These are phyloP conservation scores for Alternaria sp. DNA, from an alignment of 2,329 filamentous ascomycete genomes.

Conservation along the genomic window DNA sequence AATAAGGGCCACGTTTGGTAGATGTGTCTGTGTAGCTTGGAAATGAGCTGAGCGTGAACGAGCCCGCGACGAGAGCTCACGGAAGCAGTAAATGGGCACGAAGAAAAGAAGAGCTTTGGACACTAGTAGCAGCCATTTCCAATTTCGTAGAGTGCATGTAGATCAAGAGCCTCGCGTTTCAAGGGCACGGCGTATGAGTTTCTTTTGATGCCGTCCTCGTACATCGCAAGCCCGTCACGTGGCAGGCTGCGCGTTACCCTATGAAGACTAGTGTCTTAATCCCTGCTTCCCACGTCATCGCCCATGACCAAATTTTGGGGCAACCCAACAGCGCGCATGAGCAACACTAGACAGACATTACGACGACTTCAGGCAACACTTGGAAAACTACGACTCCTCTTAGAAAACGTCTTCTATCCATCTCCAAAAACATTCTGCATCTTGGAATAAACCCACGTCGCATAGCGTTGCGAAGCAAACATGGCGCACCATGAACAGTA, in stretches of 20 bases:
- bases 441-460: background rate
- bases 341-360: background rate
- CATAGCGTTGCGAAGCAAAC: background rate
- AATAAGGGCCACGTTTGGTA: constrained; percentile 18
- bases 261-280: background rate
- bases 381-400: too few relatives aligned
- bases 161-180: too few relatives aligned
- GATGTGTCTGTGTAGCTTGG: too few relatives aligned
- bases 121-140: too few relatives aligned
- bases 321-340: constrained; percentile 1
- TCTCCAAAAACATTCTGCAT: background rate
- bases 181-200: too few relatives aligned
- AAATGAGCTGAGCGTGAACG: background rate
- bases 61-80: too few relatives aligned
- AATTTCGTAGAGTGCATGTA: too few relatives aligned
- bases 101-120: too few relatives aligned
- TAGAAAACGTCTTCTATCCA: background rate
- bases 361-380: background rate
- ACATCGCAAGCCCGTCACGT: background rate
- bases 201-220: too few relatives aligned
- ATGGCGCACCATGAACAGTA: constrained; percentile 69
- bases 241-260: background rate
- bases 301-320: constrained; percentile 24
- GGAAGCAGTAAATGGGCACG: too few relatives aligned
- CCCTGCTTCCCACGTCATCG: constrained; percentile 22